Base-by-base conservation (phyloP, 2,329 filamentous ascomycete genomes). In the Malbranchea cinnamomea region DNA sequence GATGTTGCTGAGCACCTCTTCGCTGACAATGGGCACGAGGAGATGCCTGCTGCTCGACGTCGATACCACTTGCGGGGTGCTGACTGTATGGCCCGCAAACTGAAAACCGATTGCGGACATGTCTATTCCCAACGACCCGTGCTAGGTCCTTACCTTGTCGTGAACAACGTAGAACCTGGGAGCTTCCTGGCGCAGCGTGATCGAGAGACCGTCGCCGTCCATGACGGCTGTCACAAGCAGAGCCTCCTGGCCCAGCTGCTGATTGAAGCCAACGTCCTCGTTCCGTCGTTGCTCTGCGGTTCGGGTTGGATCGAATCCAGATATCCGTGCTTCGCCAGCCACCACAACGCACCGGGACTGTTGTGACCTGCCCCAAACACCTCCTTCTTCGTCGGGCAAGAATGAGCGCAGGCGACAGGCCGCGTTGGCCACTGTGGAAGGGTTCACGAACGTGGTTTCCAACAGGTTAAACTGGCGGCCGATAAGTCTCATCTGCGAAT, bases 301-400 rank as follows among this genome's bases (percentile, higher is more conserved):
- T 29, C 12, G 7, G 16, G 12, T 3, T 5, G 10, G 11, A 28
- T 33, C 5, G 8, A 9, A 11, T 30, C 22, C n/a, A 33, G n/a
- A 15, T 38, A 22, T 10, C 40, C 38, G 4, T 37, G 33, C 23
- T 37, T 15, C 12, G 28, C 37, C 19, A 41, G 33, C 33, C 37
- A 37, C 40, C 38, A 42, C 32, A 37, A 40, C 7, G 38, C 40
- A n/a, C 38, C 40, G 20, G 41, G 37, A 8, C 37, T 36, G 23
- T 42, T 42, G 26, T 42, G 40, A 6, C 40, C 40, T 3, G 37
- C 38, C 9, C 40, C 38, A 21, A 41, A 40, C 20, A 42, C 37
- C 22, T 42, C 40, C 26, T 35, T 35, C 12, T n/a, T 37, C 40
- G 13, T 42, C 38, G n/a, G 40, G 40, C 5, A 41, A 35, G 24